Percentiles rank a stretch among this genome's conserved stretches.
Evolutionary conservation across 441 rosid species (phyloP).

Genomic region (Euphorbia schlechtendalii): DNA sequence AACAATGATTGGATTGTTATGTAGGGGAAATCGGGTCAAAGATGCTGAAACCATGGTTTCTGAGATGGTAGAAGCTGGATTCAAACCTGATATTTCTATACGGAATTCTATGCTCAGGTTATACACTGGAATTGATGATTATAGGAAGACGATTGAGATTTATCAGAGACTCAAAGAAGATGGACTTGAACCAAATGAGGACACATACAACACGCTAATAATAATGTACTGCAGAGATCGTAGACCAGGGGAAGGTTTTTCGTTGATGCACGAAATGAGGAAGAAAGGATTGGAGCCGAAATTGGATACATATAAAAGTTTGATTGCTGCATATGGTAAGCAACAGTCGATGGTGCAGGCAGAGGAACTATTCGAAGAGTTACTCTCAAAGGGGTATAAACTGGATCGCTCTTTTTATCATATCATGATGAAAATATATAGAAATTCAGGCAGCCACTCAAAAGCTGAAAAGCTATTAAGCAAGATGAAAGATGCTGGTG

Average conservation of each 20-base stretch:
- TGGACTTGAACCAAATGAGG: constrained; percentile 75
- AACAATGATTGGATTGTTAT: constrained; percentile 61
- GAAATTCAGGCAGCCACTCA: constrained; percentile 60
- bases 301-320: constrained; percentile 84
- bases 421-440: constrained; percentile 81
- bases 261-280: constrained; percentile 78
- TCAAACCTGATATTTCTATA: constrained; percentile 75
- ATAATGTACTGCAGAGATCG: constrained; percentile 85
- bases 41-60: constrained; percentile 87
- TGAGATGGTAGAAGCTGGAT: constrained; percentile 89
- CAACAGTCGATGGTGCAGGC: constrained; percentile 60
- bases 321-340: constrained; percentile 85
- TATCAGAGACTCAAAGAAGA: constrained; percentile 66
- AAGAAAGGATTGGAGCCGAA: constrained; percentile 60
- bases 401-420: constrained; percentile 90
- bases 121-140: constrained; percentile 70
- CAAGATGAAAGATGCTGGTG: constrained; percentile 78
- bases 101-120: constrained; percentile 86
- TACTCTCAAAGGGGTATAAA: constrained; percentile 58
- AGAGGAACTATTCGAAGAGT: constrained; percentile 67
- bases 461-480: constrained; percentile 67
- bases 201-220: constrained; percentile 74
- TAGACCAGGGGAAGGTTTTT: constrained; percentile 78
- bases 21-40: constrained; percentile 69
- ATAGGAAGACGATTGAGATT: constrained; percentile 58